Evolutionary conservation across 495 filamentous ascomycete genomes (phyloP), one percentile per base, ranked within the genome.

Genomic region (Tuber microsphaerosporum): DNA sequence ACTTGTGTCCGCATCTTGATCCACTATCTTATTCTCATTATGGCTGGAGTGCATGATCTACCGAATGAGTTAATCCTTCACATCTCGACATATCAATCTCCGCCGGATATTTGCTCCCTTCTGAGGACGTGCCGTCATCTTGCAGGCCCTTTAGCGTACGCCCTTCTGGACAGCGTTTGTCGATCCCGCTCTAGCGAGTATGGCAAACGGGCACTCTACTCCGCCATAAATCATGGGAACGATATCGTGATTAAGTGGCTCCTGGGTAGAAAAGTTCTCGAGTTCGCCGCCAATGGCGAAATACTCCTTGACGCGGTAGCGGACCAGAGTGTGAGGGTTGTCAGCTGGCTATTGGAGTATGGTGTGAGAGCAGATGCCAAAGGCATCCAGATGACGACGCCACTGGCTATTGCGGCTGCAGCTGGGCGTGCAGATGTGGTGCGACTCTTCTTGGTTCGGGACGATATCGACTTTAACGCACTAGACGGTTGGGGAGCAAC

Each of bases 91-190:
- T 61, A 61, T 61, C 51, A 31, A 16, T 61, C 51, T 61, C 51
- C n/a, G 51, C 51, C 51, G 31, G 51, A 61, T 31, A 61, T 31
- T 61, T 16, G 12, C n/a, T 61, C 51, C 26, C 51, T 61, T 31
- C 22, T 61, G 51, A 31, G 51, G 51, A 61, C 51, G 51, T 61
- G 51, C 51, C n/a, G 51, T 31, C 51, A 61, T 16, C 10, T 61
- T 31, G 51, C 51, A 3, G 51, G 51, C n/a, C n/a, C 12, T 61
- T 31, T 61, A 26, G 51, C 51, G n/a, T 26, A 31, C 51, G n/a
- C n/a, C 51, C 51, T 61, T 61, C 51, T 61, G 26, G 51, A 61
- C n/a, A 61, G 31, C n/a, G n/a, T 61, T n/a, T 61, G 51, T 61
- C 51, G n/a, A 14, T 14, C 10, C 10, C 51, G 51, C 51, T 61